Conservation (phyloP, 202 grass and related monocot species). For the Eragrostis tef region DNA sequence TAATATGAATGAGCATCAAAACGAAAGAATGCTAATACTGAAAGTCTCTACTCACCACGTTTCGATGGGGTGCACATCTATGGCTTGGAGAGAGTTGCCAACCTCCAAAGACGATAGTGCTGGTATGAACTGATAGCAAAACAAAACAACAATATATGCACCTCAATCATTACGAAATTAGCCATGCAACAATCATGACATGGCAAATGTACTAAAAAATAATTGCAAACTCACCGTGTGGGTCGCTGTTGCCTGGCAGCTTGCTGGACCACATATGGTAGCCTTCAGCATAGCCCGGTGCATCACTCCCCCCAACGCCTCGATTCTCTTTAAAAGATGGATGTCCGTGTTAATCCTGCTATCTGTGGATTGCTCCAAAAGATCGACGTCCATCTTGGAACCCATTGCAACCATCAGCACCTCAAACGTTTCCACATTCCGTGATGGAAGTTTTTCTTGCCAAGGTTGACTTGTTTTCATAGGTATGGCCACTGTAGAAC, state of each 20-base stretch:
- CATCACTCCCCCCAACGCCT: not conserved
- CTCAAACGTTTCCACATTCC: not conserved
- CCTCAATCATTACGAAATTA: too few species aligned
- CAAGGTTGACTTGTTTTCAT: not conserved
- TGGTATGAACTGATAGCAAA: too few species aligned
- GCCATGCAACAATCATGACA: too few species aligned
- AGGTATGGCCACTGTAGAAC: not conserved
- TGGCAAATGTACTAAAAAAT: too few species aligned
- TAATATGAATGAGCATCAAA: too few species aligned
- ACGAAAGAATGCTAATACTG: too few species aligned
- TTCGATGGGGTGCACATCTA: constrained; percentile 10
- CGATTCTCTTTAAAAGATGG: not conserved
- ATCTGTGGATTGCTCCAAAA: not conserved
- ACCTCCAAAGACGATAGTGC: too few species aligned
- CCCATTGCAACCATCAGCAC: not conserved
- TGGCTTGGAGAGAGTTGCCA: not conserved
- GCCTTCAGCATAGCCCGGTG: not conserved
- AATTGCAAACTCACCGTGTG: not conserved
- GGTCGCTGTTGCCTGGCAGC: not conserved
- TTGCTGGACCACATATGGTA: not conserved
- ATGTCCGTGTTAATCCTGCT: not conserved
- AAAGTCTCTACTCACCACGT: not conserved
- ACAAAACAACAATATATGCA: too few species aligned
- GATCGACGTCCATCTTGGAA: too few species aligned
- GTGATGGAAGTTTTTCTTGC: not conserved